These are phyloP conservation scores for Backusella parvicylindrica DNA, from an alignment of 192 early-diverging fungal genomes.

Conservation along the genomic window DNA sequence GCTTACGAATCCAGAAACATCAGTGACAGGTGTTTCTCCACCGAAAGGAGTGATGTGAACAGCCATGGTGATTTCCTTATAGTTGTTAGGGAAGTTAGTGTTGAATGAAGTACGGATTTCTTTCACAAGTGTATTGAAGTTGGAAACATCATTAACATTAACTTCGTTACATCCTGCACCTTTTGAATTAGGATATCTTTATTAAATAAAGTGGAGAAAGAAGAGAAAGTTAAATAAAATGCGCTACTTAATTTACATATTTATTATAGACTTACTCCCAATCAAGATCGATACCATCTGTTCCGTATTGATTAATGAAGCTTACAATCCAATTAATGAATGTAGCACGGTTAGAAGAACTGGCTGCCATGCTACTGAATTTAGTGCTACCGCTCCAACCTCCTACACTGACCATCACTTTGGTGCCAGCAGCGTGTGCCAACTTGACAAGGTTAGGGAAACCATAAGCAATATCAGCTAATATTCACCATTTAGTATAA, in stretches of 20 bases:
- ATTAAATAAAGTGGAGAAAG: not conserved
- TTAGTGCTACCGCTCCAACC: constrained; percentile 63
- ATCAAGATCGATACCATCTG: constrained; percentile 74
- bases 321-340: constrained; percentile 48
- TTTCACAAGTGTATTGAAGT: constrained; percentile 55
- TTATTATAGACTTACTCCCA: constrained; percentile 44
- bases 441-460: not conserved
- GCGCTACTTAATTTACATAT: too few species aligned
- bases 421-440: constrained; percentile 10
- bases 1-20: constrained; percentile 57
- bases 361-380: constrained; percentile 50
- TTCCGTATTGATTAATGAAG: constrained; percentile 44
- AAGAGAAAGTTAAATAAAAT: not conserved
- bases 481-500: not conserved
- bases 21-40: constrained; percentile 38
- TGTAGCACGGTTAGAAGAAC: constrained; percentile 29
- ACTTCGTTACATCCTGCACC: constrained; percentile 60
- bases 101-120: constrained; percentile 54
- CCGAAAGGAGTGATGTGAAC: constrained; percentile 61
- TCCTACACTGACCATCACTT: constrained; percentile 52
- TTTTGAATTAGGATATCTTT: constrained; percentile 54
- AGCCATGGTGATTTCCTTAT: constrained; percentile 62
- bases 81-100: constrained; percentile 28
- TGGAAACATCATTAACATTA: constrained; percentile 39
- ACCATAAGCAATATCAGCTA: not conserved